Evolutionary conservation across 2,329 filamentous ascomycete species (phyloP), one percentile per base, ranked within the genome.

Genomic region (Verticillium longisporum): DNA sequence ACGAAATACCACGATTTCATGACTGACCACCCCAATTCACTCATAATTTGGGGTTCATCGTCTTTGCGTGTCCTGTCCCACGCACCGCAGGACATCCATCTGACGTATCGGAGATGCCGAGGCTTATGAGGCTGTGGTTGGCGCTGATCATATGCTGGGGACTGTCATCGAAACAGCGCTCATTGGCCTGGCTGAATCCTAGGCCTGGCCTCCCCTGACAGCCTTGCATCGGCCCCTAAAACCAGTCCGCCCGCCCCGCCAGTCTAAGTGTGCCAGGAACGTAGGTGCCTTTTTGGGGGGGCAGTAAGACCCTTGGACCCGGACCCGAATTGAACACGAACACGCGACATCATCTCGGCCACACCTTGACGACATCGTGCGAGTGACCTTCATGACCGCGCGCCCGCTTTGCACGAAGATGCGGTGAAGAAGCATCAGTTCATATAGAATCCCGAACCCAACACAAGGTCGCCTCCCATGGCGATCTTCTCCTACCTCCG

Each of bases 401-500:
- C 45, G 9, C 13, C 18, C 9, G 38, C 15, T n/a, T 50, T 50
- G 45, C 45, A 50, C 45, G 11, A 50, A 7, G 15, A 50, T 50
- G 45, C n/a, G 45, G 45, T 50, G 45, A 50, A 50, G 38, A n/a
- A 10, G n/a, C 33, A 57, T 21, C 6, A 37, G 26, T 21, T 41
- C 6, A n/a, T 36, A 57, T 26, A 14, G 33, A 31, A 18, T 10
- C 15, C 56, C 3, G 9, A 15, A n/a, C 6, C 21, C 36, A 15
- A 10, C 37, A 11, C 34, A 26, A 32, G 11, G 37, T 57, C 55
- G 57, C 61, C 68, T 70, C 67, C 66, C 37, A 81, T 82, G 78
- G 75, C 75, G 66, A 66, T 73, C 64, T 60, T 77, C 62, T 76
- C 77, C 63, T 79, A 77, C 66, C 67, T 82, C 56, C 71, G 74